These are phyloP conservation scores for Fusarium mexicanum DNA, from an alignment of 2,329 filamentous ascomycete genomes.

Conservation along the genomic window DNA sequence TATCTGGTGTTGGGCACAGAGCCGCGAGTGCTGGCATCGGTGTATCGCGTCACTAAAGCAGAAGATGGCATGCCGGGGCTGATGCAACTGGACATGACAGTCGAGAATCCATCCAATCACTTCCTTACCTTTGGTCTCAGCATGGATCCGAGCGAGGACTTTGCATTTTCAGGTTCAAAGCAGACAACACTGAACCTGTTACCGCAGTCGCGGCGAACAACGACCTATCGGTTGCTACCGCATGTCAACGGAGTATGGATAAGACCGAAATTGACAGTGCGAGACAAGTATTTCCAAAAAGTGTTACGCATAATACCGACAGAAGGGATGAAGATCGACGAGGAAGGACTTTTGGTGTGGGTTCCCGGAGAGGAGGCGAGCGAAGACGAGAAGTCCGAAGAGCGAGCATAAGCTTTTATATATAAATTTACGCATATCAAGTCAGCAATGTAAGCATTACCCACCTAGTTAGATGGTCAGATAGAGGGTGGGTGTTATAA, in stretches of 20 bases:
- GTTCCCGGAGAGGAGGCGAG: conserved; percentile 53
- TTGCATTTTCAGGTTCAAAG: conserved; percentile 93
- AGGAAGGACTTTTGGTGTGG: conserved; percentile 72
- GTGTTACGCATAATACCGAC: conserved; percentile 82
- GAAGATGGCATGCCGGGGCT: conserved; percentile 47
- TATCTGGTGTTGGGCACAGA: conserved; percentile 85
- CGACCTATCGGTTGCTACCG: conserved; percentile 80
- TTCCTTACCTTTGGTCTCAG: conserved; percentile 91
- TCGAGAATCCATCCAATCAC: conserved; percentile 95
- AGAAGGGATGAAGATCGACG: conserved; percentile 73
- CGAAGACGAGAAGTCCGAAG: conserved; percentile 9
- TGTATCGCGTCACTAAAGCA: conserved; percentile 53
- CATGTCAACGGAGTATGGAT: conserved; percentile 74
- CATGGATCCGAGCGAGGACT: conserved; percentile 93
- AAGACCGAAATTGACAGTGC: conserved; percentile 76
- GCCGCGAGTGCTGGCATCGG: conserved; percentile 79
- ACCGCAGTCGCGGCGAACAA: conserved; percentile 78
- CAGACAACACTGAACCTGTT: conserved; percentile 81
- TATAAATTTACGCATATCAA: not conserved
- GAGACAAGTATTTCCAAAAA: conserved; percentile 95
- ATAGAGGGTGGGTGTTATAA: conserved; percentile 14
- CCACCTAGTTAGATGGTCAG: not conserved
- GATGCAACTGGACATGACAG: conserved; percentile 65
- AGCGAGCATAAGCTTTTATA: not conserved
- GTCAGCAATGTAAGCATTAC: not conserved